phyloP scores from a whole-genome alignment of 106 monocot species.

The Vanilla planifolia region DNA sequence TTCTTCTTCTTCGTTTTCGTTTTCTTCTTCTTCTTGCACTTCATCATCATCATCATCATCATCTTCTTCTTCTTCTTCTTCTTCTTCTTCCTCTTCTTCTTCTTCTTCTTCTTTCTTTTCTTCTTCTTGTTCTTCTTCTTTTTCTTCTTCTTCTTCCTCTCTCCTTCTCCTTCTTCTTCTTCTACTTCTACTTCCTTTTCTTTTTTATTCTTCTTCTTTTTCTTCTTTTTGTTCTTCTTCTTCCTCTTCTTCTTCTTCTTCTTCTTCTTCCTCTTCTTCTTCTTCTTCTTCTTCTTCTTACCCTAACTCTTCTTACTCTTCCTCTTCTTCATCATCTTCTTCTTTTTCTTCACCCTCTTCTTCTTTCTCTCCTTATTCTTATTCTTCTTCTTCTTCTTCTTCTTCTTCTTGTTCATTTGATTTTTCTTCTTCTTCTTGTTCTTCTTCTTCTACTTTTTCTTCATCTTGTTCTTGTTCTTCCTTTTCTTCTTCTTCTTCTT shows the following conservation, averaged over 20 bases:
- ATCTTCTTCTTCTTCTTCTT: background rate
- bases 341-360: too few relatives aligned
- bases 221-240: too few relatives aligned
- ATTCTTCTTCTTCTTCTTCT: too few relatives aligned
- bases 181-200: too few relatives aligned
- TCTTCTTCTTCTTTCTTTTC: background rate
- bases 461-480: background rate
- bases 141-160: background rate
- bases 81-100: background rate
- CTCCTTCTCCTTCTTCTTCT: background rate
- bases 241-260: background rate
- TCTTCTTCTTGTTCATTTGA: too few relatives aligned
- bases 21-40: too few relatives aligned
- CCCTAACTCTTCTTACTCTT: too few relatives aligned
- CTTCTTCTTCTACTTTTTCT: background rate
- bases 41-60: background rate
- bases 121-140: background rate
- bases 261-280: background rate
- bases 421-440: too few relatives aligned
- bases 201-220: too few relatives aligned
- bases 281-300: background rate
- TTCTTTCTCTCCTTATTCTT: too few relatives aligned
- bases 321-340: too few relatives aligned
- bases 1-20: too few relatives aligned
- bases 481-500: background rate